Conservation (phyloP, 1,139 yeast species). For the Pichia sp. region DNA sequence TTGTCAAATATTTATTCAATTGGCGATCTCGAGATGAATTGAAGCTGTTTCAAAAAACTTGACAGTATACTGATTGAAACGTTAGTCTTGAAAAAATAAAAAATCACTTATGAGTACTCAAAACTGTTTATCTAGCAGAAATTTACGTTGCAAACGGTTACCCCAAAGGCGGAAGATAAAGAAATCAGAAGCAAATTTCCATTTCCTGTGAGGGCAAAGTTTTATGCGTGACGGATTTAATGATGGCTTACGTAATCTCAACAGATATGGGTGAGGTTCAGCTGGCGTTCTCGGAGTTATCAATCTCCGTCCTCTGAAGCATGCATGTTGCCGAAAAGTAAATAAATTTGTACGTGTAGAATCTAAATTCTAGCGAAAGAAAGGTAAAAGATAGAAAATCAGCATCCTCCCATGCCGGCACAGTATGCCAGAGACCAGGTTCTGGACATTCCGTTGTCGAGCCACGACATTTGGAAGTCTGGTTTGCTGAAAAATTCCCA, state of each 20-base stretch:
- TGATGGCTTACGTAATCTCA: background rate
- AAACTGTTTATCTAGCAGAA: background rate
- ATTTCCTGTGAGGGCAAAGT: background rate
- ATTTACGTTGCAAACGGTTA: background rate
- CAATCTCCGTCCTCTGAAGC: background rate
- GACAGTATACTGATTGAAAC: background rate
- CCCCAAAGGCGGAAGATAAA: background rate
- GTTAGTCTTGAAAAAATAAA: background rate
- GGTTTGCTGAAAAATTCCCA: slow-evolving; percentile 62
- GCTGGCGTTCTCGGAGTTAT: background rate
- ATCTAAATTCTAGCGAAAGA: background rate
- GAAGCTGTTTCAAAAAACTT: background rate
- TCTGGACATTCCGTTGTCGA: slow-evolving; percentile 85
- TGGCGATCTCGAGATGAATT: background rate
- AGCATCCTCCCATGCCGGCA: slow-evolving; percentile 42
- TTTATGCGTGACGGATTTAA: background rate
- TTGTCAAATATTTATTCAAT: background rate
- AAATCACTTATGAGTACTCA: background rate
- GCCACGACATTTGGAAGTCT: slow-evolving; percentile 45
- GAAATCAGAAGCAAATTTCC: background rate
- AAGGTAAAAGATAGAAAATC: background rate
- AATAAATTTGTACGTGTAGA: background rate
- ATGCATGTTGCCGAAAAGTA: background rate
- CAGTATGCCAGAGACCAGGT: slow-evolving; percentile 86
- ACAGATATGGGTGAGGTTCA: background rate